Percentiles rank a stretch among this genome's conserved stretches.
phyloP scores from a whole-genome alignment of 2,329 filamentous ascomycete genomes.

The Pseudogymnoascus sp. region DNA sequence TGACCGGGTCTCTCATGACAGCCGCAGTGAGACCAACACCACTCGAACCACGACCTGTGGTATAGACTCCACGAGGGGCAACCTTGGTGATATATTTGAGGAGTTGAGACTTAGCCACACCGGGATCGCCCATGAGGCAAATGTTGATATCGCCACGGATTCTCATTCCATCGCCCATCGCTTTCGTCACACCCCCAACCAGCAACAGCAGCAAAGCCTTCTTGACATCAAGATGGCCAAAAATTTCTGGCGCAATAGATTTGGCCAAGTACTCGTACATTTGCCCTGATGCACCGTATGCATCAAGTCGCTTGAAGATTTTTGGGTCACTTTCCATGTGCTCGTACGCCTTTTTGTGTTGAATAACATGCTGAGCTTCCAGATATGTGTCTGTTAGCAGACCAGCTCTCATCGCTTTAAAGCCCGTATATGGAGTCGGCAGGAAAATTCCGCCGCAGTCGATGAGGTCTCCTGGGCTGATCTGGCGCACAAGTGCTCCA shows the following conservation, averaged over 20 bases:
- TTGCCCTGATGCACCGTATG: slow-evolving; percentile 77
- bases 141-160: slow-evolving; percentile 99
- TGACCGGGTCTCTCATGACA: slow-evolving; percentile 74
- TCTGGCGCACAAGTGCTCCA: slow-evolving; percentile 74
- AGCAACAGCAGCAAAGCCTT: slow-evolving; percentile 93
- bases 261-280: slow-evolving; percentile 94
- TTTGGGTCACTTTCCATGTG: slow-evolving; percentile 78
- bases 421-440: slow-evolving; percentile 96
- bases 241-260: slow-evolving; percentile 97
- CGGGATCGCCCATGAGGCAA: slow-evolving; percentile 97
- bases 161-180: slow-evolving; percentile 96
- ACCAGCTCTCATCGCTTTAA: slow-evolving; percentile 92
- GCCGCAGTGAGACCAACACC: slow-evolving; percentile 77
- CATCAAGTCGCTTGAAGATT: slow-evolving; percentile 76
- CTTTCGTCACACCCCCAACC: slow-evolving; percentile 92
- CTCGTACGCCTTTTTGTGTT: slow-evolving; percentile 98
- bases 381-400: slow-evolving; percentile 96
- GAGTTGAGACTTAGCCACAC: slow-evolving; percentile 97
- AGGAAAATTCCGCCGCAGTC: slow-evolving; percentile 94
- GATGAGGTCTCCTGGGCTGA: slow-evolving; percentile 90
- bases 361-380: slow-evolving; percentile 85
- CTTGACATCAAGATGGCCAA: slow-evolving; percentile 93
- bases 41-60: slow-evolving; percentile 73
- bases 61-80: slow-evolving; percentile 79
- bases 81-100: slow-evolving; percentile 99